Evolutionary conservation across 2,329 filamentous ascomycete genomes (phyloP).

Genomic region (Tolypocladium album): DNA sequence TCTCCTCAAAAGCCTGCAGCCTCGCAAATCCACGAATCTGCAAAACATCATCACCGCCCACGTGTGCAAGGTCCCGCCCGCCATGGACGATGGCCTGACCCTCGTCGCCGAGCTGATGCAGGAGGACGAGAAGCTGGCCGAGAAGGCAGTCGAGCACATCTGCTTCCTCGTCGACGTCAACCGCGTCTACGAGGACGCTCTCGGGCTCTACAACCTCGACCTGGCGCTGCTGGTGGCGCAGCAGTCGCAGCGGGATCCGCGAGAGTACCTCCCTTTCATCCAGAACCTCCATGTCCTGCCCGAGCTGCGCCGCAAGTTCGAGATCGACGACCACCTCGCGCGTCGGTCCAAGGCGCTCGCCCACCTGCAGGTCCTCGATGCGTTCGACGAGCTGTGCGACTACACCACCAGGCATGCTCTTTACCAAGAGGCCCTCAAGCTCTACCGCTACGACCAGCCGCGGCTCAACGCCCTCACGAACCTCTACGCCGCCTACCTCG

Average conservation of each 20-base stretch:
- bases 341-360: conserved; percentile 66
- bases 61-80: conserved; percentile 86
- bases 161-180: conserved; percentile 95
- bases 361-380: conserved; percentile 63
- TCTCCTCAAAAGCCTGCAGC: conserved; percentile 57
- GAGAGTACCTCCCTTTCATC: conserved; percentile 92
- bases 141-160: conserved; percentile 89
- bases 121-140: conserved; percentile 60
- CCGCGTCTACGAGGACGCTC: conserved; percentile 76
- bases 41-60: conserved; percentile 93
- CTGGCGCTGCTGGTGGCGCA: conserved; percentile 86
- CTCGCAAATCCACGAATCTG: conserved; percentile 52
- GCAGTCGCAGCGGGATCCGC: conserved; percentile 88
- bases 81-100: conserved; percentile 71
- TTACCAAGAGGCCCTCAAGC: conserved; percentile 63
- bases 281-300: conserved; percentile 72
- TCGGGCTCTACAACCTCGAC: conserved; percentile 86
- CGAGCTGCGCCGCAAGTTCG: conserved; percentile 61
- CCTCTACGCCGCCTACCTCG: conserved; percentile 71
- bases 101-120: conserved; percentile 68
- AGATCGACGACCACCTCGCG: conserved; percentile 80
- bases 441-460: conserved; percentile 72
- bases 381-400: conserved; percentile 64
- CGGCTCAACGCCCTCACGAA: conserved; percentile 59
- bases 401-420: conserved; percentile 75